These are phyloP conservation scores for Aegilops speltoides DNA, from an alignment of 176 grass and related monocot species.

Conservation along the genomic window DNA sequence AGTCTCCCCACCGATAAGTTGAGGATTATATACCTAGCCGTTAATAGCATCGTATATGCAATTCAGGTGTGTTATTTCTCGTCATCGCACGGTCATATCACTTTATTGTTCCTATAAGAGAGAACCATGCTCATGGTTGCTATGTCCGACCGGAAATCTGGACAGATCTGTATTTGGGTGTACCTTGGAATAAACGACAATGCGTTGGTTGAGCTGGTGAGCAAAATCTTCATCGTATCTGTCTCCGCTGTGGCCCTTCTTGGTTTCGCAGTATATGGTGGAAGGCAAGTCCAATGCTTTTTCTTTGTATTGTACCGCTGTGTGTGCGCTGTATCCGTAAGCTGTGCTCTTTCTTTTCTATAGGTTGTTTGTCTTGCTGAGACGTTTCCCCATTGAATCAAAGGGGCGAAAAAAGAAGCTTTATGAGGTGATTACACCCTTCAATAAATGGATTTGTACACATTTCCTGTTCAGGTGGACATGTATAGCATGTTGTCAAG, in stretches of 20 bases:
- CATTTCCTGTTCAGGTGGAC: background rate
- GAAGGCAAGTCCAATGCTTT: slow-evolving; percentile 55
- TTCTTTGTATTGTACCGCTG: slow-evolving; percentile 15
- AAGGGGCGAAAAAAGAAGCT: slow-evolving; percentile 93
- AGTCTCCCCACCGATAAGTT: slow-evolving; percentile 80
- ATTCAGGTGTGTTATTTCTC: slow-evolving; percentile 63
- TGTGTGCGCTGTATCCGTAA: background rate
- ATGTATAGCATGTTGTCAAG: background rate
- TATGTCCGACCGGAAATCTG: slow-evolving; percentile 21
- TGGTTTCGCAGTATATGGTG: slow-evolving; percentile 88
- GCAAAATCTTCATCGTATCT: slow-evolving; percentile 72
- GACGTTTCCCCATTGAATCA: slow-evolving; percentile 93
- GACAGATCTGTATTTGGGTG: slow-evolving; percentile 89
- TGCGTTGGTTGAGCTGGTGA: slow-evolving; percentile 51
- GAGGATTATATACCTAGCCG: slow-evolving; percentile 62
- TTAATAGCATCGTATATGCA: slow-evolving; percentile 69
- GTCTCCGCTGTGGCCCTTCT: slow-evolving; percentile 88
- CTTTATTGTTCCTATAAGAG: background rate
- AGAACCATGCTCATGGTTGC: background rate
- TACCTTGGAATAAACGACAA: slow-evolving; percentile 83
- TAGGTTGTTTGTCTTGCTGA: slow-evolving; percentile 91
- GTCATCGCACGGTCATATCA: background rate
- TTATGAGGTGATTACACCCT: slow-evolving; percentile 64
- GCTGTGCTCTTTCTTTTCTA: background rate
- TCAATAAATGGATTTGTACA: background rate